phyloP scores from a whole-genome alignment of 495 filamentous ascomycete genomes.

The Cryomyces minteri region DNA sequence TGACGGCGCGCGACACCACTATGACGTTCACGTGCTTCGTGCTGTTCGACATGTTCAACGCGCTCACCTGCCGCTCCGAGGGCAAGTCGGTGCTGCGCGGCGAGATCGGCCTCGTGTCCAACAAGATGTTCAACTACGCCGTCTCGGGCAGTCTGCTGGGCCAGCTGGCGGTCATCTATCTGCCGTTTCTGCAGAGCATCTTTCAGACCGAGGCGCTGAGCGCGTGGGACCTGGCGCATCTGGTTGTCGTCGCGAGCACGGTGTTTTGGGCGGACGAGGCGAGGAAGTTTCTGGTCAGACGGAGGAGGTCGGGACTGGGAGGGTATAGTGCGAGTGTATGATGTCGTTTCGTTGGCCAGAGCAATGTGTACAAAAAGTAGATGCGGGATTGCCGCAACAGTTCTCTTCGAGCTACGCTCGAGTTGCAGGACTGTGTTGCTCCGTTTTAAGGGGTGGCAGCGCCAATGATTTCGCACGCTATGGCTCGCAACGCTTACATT shows the following conservation, averaged over 20 bases:
- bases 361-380: too few relatives aligned
- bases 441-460: too few relatives aligned
- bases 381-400: too few relatives aligned
- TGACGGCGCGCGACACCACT: constrained; percentile 88
- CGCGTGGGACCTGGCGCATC: constrained; percentile 46
- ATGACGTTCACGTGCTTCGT: constrained; percentile 99
- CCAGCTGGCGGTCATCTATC: constrained; percentile 79
- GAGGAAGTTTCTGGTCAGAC: constrained; percentile 45
- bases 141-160: constrained; percentile 69
- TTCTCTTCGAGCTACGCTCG: too few relatives aligned
- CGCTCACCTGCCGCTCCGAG: constrained; percentile 81
- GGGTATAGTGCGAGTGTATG: constrained; percentile 20
- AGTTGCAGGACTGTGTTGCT: too few relatives aligned
- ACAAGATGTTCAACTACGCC: constrained; percentile 91
- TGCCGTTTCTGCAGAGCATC: constrained; percentile 78
- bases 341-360: not conserved
- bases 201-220: constrained; percentile 87
- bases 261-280: constrained; percentile 93
- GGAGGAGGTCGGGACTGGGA: constrained; percentile 11
- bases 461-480: too few relatives aligned
- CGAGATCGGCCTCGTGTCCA: constrained; percentile 64
- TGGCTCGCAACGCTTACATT: too few relatives aligned
- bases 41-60: constrained; percentile 98
- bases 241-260: constrained; percentile 58
- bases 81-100: constrained; percentile 72